phyloP scores from a whole-genome alignment of 768 basidiomycete genomes.

The Rhodotorula toruloides region DNA sequence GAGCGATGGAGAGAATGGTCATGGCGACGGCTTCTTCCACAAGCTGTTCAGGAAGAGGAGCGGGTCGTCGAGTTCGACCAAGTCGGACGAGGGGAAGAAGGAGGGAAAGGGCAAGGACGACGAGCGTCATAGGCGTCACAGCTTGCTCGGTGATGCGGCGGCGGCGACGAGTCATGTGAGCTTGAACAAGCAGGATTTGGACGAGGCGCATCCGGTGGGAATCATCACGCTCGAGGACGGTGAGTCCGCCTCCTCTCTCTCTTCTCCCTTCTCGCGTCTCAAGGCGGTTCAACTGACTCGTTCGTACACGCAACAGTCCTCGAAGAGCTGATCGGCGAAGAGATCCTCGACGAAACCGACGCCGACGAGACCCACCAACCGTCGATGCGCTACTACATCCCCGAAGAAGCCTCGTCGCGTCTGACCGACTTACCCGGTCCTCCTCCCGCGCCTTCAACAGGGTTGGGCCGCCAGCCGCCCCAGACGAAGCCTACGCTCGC shows the following conservation, averaged over 20 bases:
- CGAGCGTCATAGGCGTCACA: no score
- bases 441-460: constrained; percentile 15
- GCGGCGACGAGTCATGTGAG: not conserved
- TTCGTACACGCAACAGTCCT: no score
- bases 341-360: constrained; percentile 28
- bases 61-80: constrained; percentile 25
- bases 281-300: no score
- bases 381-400: constrained; percentile 13
- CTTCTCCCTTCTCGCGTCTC: no score
- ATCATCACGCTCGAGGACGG: constrained; percentile 91
- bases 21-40: constrained; percentile 19
- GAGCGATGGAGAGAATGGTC: no score
- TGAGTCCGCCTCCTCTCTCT: no score
- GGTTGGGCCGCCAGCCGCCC: constrained; percentile 7
- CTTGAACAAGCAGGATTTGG: constrained; percentile 9
- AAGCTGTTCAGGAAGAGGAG: constrained; percentile 29
- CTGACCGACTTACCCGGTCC: constrained; percentile 15
- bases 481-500: constrained; percentile 3
- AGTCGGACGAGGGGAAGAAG: constrained; percentile 43
- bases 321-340: constrained; percentile 86
- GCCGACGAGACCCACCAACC: constrained; percentile 2
- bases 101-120: constrained; percentile 46
- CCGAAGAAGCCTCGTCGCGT: constrained; percentile 2
- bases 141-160: not conserved
- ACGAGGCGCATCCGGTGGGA: constrained; percentile 48